phyloP scores from a whole-genome alignment of 768 basidiomycete species.

The Mycena vitilis region DNA sequence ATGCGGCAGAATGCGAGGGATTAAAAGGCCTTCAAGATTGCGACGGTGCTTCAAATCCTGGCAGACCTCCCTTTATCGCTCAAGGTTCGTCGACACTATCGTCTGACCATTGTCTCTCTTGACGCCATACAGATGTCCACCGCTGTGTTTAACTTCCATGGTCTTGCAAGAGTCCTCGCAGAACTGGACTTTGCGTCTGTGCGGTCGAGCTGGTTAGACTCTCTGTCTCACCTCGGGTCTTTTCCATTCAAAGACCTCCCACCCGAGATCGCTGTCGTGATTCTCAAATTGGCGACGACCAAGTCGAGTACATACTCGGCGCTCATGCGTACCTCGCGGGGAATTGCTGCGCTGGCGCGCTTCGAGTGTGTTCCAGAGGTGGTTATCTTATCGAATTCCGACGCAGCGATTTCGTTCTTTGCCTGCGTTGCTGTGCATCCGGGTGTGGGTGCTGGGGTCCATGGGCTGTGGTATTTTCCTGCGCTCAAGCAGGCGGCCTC shows the following conservation, averaged over 20 bases:
- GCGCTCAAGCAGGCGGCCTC: background rate
- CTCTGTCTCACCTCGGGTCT: background rate
- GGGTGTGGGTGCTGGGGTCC: slow-evolving; percentile 11
- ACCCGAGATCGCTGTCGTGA: slow-evolving; percentile 1
- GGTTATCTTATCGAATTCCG: slow-evolving; percentile 5
- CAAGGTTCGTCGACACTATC: background rate
- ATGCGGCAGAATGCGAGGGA: slow-evolving; percentile 10
- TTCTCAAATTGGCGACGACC: slow-evolving; percentile 20
- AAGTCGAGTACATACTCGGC: slow-evolving; percentile 21
- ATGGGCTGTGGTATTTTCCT: slow-evolving; percentile 18
- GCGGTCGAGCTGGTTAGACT: background rate
- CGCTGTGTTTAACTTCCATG: slow-evolving; percentile 20
- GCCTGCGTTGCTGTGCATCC: slow-evolving; percentile 24
- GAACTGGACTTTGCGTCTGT: slow-evolving; percentile 10
- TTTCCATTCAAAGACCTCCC: slow-evolving; percentile 22
- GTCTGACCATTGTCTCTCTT: background rate
- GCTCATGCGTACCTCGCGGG: slow-evolving; percentile 22
- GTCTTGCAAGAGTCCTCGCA: slow-evolving; percentile 17
- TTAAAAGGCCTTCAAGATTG: background rate
- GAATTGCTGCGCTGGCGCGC: slow-evolving; percentile 19
- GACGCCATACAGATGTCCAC: slow-evolving; percentile 17
- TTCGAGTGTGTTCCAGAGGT: slow-evolving; percentile 13
- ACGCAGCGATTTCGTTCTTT: slow-evolving; percentile 20
- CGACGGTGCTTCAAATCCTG: background rate
- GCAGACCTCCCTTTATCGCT: background rate